These are phyloP conservation scores for Parachaetomium inaequale DNA, from an alignment of 495 filamentous ascomycete species.

Conservation along the genomic window DNA sequence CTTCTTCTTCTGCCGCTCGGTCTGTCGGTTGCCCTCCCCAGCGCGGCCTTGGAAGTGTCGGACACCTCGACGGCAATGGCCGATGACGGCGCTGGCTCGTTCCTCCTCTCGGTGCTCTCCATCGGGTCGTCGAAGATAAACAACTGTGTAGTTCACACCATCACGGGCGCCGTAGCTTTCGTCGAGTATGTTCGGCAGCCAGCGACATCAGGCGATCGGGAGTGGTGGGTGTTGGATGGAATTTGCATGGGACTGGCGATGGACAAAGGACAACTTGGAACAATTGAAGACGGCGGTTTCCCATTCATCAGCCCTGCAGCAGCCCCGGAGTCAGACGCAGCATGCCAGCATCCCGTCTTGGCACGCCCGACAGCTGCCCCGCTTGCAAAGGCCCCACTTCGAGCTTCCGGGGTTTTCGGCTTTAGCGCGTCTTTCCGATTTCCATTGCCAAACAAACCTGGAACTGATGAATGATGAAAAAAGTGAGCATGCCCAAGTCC, in stretches of 20 bases:
- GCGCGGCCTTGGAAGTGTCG: neutral
- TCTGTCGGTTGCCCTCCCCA: neutral
- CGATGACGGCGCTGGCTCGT: neutral
- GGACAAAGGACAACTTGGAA: neutral
- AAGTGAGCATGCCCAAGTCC: no score
- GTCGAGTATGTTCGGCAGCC: neutral
- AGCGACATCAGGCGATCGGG: neutral
- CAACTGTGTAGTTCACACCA: neutral
- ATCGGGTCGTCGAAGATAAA: neutral
- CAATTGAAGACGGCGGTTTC: neutral
- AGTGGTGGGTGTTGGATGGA: neutral
- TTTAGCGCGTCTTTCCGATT: no score
- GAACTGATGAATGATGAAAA: no score
- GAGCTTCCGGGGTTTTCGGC: neutral
- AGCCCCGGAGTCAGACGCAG: no score
- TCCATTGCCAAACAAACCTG: no score
- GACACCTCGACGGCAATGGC: neutral
- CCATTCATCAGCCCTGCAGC: neutral
- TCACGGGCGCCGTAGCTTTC: neutral
- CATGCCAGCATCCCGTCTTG: neutral
- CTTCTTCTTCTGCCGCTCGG: neutral
- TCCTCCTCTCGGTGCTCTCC: neutral
- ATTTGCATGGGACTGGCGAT: neutral
- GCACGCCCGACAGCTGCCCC: neutral
- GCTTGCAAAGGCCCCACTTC: neutral